phyloP scores from a whole-genome alignment of 2,329 filamentous ascomycete genomes.

The Zymoseptoria passerinii region DNA sequence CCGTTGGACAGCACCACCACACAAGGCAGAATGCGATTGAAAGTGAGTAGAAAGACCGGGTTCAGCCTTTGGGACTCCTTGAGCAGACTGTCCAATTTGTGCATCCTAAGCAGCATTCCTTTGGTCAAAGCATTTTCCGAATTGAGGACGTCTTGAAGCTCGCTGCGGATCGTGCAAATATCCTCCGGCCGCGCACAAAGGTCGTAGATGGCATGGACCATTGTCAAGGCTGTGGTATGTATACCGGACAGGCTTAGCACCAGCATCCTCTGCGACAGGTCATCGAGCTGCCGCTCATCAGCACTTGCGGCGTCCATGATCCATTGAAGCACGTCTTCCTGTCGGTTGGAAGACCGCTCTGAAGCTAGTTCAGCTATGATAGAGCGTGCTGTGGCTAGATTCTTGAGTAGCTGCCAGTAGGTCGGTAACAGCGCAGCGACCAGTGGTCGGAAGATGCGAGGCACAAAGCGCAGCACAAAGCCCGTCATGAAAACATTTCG shows the following conservation, averaged over 20 bases:
- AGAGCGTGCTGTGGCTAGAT: neutral
- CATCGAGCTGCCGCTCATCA: neutral
- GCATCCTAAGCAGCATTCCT: neutral
- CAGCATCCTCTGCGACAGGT: neutral
- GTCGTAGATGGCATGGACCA: neutral
- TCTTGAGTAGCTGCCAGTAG: neutral
- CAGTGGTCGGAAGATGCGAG: neutral
- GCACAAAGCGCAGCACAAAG: neutral
- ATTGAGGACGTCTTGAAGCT: neutral
- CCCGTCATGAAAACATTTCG: neutral
- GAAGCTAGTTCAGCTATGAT: neutral
- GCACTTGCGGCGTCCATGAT: neutral
- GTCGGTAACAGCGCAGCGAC: neutral
- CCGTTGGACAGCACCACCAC: neutral
- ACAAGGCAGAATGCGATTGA: neutral
- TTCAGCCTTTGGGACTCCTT: neutral
- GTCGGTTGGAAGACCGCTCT: neutral
- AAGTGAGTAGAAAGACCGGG: neutral
- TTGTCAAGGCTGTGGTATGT: neutral
- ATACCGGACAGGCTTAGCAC: neutral
- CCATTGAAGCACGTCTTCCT: neutral
- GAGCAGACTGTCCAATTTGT: neutral
- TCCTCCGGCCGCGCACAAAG: neutral
- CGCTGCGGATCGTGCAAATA: neutral
- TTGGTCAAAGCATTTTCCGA: neutral